Evolutionary conservation across 192 early-diverging fungal genomes (phyloP), one percentile per base, ranked within the genome.

Genomic region (Cetraspora pellucida): DNA sequence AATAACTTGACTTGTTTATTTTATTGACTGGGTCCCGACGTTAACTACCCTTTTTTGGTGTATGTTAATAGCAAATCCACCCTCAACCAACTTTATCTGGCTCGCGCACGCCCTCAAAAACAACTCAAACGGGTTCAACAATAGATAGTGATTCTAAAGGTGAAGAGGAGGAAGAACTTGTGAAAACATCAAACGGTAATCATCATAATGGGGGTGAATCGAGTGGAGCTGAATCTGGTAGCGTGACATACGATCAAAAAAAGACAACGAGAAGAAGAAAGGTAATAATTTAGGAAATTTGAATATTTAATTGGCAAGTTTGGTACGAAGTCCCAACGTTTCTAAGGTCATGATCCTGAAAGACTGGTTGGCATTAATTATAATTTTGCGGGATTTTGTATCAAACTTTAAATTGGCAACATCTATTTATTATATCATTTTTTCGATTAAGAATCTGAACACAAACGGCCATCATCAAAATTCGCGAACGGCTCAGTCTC

Each of bases 81-180:
- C 13, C 37, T 28, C 30, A 65, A n/a, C 63, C 37, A 16, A 30
- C 19, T 30, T 19, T 54, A 19, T 5, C 50, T 19, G 31, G 11
- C 31, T 28, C 31, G 19, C 63, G 31, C 9, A 27, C n/a, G 8
- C 27, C 66, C 11, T 25, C 66, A 21, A 47, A 58, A 46, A 43
- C 57, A 14, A 37, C 63, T 8, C 25, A 66, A 61, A 66, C 74
- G 16, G 44, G 47, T 21, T 76, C 74, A 64, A 76, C 63, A 19
- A 44, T n/a, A 16, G 74, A 76, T 47, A 76, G 49, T 66, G 74
- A 76, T 49, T 76, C 61, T 8, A 76, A 76, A 54, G 63, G 25
- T 64, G 74, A 76, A 3, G 74, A 64, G n/a, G 64, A 76, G 16
- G 74, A 76, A 9, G 74, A 76, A 44, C 30, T 21, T n/a, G 23